phyloP scores from a whole-genome alignment of 208 protist species.

The Borovskyia barvae region DNA sequence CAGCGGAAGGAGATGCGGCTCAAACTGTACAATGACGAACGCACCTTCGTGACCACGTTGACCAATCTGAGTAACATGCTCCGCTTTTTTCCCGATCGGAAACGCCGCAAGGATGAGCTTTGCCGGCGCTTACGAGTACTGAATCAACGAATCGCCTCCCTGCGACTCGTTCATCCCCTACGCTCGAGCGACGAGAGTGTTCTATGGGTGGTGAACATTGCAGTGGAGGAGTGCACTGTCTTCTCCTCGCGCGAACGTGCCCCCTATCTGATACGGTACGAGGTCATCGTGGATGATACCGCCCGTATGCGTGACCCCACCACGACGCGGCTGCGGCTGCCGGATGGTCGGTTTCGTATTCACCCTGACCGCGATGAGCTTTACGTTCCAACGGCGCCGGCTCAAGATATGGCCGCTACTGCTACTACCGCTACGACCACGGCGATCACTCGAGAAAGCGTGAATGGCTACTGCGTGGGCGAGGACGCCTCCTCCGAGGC shows the following conservation, averaged over 20 bases:
- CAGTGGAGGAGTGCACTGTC: slow-evolving; percentile 87
- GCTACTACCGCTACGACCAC: not conserved
- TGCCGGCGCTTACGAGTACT: slow-evolving; percentile 51
- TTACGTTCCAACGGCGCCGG: slow-evolving; percentile 22
- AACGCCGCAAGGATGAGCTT: slow-evolving; percentile 73
- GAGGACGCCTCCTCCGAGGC: slow-evolving; percentile 25
- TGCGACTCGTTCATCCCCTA: slow-evolving; percentile 76
- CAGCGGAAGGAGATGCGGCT: slow-evolving; percentile 78
- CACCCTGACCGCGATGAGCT: slow-evolving; percentile 42
- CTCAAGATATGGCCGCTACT: not conserved
- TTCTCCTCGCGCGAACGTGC: slow-evolving; percentile 86
- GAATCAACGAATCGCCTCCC: slow-evolving; percentile 49
- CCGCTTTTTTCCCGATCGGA: slow-evolving; percentile 59
- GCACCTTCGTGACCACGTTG: slow-evolving; percentile 67
- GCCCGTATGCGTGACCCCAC: slow-evolving; percentile 78
- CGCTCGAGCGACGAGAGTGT: slow-evolving; percentile 59
- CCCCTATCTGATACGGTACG: slow-evolving; percentile 80
- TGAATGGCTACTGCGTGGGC: not conserved
- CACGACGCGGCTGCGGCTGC: slow-evolving; percentile 49
- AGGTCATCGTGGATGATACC: slow-evolving; percentile 87
- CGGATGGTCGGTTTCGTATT: slow-evolving; percentile 65
- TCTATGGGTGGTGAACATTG: slow-evolving; percentile 83
- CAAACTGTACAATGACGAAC: slow-evolving; percentile 82
- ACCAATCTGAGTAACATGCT: slow-evolving; percentile 75
- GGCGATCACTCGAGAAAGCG: not conserved